Evolutionary conservation across 116 monocot genomes (phyloP).

Genomic region (Phalaenopsis hybrid): DNA sequence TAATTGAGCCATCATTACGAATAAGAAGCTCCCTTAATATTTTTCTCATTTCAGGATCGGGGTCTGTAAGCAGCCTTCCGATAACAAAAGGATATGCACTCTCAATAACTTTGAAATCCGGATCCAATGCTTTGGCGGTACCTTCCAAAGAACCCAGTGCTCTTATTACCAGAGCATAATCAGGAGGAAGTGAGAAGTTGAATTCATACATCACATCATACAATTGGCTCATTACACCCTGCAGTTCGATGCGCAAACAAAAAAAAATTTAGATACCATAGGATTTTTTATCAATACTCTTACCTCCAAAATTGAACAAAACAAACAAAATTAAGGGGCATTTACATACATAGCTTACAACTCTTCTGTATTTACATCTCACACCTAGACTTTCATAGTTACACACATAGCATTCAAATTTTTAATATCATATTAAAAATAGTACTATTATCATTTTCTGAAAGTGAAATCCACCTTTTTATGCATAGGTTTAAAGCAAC

Average conservation of each 20-base stretch:
- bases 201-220: slow-evolving; percentile 98
- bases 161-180: slow-evolving; percentile 92
- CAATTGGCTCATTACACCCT: slow-evolving; percentile 84
- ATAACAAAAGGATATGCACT: slow-evolving; percentile 97
- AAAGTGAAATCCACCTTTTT: too few relatives aligned
- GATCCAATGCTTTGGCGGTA: slow-evolving; percentile 96
- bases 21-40: slow-evolving; percentile 85
- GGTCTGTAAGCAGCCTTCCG: slow-evolving; percentile 82
- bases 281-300: background rate
- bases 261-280: background rate
- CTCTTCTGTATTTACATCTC: too few relatives aligned
- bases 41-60: slow-evolving; percentile 87
- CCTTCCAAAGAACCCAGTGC: slow-evolving; percentile 95
- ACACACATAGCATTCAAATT: too few relatives aligned
- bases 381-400: too few relatives aligned
- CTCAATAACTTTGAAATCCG: slow-evolving; percentile 90
- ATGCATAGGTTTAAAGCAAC: too few relatives aligned
- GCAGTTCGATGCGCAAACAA: slow-evolving; percentile 6
- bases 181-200: slow-evolving; percentile 88
- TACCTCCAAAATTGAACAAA: background rate
- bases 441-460: too few relatives aligned
- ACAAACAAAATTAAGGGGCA: background rate
- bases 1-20: slow-evolving; percentile 73
- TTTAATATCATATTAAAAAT: too few relatives aligned
- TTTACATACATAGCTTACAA: too few relatives aligned